Evolutionary conservation across 345 rosid species (phyloP), one percentile per base, ranked within the genome.

Genomic region (Pelargonium nanum): DNA sequence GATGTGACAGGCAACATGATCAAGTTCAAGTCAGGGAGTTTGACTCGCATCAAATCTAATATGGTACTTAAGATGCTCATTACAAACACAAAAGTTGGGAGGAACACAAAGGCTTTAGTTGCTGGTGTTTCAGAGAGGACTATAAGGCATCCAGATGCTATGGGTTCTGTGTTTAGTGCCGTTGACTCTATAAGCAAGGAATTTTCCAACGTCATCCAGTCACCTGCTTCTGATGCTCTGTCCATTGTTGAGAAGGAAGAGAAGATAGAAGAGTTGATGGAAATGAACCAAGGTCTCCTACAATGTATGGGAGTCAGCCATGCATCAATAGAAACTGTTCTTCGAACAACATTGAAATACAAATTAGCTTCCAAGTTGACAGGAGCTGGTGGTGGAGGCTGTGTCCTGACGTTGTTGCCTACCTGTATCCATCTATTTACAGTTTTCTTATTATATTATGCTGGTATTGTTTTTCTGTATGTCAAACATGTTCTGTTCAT

Each of bases 371-470:
- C 99, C 30, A 94, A 90, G 74, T 70, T 94, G 62, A 90, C 99
- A 0, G 99, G 97, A 70, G 99, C 95, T 59, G 99, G 99, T 6
- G 96, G 97, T 4, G 97, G 97, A 16, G 97, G 96, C 60, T 94
- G 97, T 10, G 93, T 86, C 57, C 84, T 94, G 19, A 93, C 97
- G 15, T 67, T 94, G 19, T 67, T 94, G 68, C 97, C 97, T 9
- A 78, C 85, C 63, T 21, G 96, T 94, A 94, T 87, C 90, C 87
- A 79, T 68, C 45, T 34, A 34, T 9, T 34, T 34, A 10, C 45
- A 1, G 10, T 34, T 9, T n/a, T 60, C 53, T 2, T 26, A 22
- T 26, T 58, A 50, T 1, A 57, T 51, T 58, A 6, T 21, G 12
- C 34, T 22, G 22, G 19, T 40, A 55, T 8, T 55, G 24, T 21